These are phyloP conservation scores for Firmiana major DNA, from an alignment of 345 rosid genomes.

Conservation along the genomic window DNA sequence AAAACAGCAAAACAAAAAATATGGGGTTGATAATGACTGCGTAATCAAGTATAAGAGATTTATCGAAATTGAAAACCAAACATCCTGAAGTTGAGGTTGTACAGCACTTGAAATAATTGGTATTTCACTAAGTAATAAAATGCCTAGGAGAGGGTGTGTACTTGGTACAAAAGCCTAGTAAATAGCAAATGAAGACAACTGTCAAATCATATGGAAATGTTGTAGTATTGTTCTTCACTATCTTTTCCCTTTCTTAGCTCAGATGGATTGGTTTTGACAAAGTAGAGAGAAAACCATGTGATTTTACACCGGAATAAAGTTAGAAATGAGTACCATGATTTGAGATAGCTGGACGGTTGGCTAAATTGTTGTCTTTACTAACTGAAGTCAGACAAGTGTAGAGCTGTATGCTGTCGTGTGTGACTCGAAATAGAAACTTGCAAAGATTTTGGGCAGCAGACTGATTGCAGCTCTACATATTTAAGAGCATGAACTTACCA, in stretches of 20 bases:
- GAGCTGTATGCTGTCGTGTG: neutral
- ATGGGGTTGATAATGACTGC: neutral
- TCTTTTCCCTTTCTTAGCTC: neutral
- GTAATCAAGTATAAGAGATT: neutral
- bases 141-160: no score
- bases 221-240: neutral
- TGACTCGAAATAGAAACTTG: neutral
- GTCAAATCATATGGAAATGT: neutral
- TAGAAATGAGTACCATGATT: neutral
- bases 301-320: no score
- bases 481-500: constrained; percentile 42
- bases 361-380: neutral
- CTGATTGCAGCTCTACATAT: neutral
- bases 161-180: neutral
- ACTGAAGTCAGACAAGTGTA: neutral
- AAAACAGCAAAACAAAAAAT: neutral
- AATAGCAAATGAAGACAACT: neutral
- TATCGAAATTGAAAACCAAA: neutral
- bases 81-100: neutral
- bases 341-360: neutral
- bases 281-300: neutral
- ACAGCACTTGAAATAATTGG: neutral
- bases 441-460: neutral
- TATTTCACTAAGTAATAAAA: no score
- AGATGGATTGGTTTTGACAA: neutral